phyloP scores from a whole-genome alignment of 805 yeast genomes.

The Yarrowia deformans region DNA sequence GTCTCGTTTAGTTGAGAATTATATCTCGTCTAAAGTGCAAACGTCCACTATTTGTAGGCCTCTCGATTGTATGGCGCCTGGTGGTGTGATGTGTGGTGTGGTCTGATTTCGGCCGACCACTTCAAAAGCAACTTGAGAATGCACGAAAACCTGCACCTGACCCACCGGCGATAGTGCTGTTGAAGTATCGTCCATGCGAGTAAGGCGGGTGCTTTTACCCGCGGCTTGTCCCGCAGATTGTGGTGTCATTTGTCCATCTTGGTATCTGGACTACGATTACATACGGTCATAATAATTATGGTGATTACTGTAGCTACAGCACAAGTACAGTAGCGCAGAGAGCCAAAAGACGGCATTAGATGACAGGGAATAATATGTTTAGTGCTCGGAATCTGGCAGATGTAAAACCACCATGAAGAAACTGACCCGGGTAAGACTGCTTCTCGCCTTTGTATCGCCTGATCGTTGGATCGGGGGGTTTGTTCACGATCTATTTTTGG shows the following conservation, averaged over 20 bases:
- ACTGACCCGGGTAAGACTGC: background rate
- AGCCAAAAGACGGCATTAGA: too few relatives aligned
- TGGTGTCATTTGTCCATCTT: background rate
- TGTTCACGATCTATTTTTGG: background rate
- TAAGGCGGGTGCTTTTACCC: background rate
- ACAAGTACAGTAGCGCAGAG: too few relatives aligned
- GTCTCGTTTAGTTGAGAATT: background rate
- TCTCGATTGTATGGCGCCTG: background rate
- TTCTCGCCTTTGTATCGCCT: background rate
- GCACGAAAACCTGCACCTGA: slow-evolving; percentile 8
- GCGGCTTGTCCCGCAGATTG: background rate
- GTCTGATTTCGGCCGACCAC: slow-evolving; percentile 4
- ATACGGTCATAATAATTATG: too few relatives aligned
- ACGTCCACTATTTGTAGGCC: too few relatives aligned
- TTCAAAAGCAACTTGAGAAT: slow-evolving; percentile 12
- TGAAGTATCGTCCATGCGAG: background rate
- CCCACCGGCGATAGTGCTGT: background rate
- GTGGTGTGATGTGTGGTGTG: background rate
- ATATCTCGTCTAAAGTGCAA: too few relatives aligned
- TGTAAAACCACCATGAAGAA: background rate
- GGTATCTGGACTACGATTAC: too few relatives aligned
- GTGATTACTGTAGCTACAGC: too few relatives aligned
- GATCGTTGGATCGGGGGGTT: background rate
- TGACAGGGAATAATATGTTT: background rate
- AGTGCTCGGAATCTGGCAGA: too few relatives aligned